Evolutionary conservation across 2,329 filamentous ascomycete species (phyloP).

Genomic region (Elsinoe fawcettii): DNA sequence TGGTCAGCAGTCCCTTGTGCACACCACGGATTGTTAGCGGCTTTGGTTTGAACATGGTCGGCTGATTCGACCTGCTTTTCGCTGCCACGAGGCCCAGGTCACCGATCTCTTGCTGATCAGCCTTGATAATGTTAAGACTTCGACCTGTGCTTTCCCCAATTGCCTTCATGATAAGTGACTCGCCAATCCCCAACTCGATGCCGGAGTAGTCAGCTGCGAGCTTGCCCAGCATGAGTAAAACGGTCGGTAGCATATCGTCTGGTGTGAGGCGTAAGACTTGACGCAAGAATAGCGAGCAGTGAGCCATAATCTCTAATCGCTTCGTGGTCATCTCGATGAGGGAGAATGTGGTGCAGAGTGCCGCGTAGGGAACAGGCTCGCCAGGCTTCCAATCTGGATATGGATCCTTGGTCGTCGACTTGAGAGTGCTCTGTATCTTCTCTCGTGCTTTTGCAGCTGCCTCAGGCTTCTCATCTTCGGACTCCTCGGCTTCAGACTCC

Average conservation of each 20-base stretch:
- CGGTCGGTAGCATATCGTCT: constrained; percentile 74
- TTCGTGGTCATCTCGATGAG: constrained; percentile 93
- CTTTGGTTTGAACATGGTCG: constrained; percentile 98
- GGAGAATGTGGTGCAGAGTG: constrained; percentile 88
- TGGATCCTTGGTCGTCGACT: constrained; percentile 62
- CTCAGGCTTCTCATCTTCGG: constrained; percentile 60
- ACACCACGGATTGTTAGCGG: constrained; percentile 78
- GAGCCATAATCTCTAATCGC: constrained; percentile 74
- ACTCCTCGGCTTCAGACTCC: constrained; percentile 34
- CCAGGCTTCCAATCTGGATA: constrained; percentile 93
- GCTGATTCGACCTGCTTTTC: constrained; percentile 89
- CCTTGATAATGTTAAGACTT: constrained; percentile 81
- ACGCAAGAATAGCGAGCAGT: constrained; percentile 83
- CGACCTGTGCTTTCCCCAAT: constrained; percentile 92
- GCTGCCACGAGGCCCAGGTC: constrained; percentile 91
- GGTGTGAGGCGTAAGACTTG: constrained; percentile 92
- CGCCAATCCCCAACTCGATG: constrained; percentile 95
- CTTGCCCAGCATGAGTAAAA: constrained; percentile 96
- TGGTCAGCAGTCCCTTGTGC: constrained; percentile 76
- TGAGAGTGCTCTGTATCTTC: constrained; percentile 70
- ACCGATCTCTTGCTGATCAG: constrained; percentile 92
- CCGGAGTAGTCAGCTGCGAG: constrained; percentile 93
- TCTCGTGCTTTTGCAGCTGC: constrained; percentile 66
- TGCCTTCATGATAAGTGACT: constrained; percentile 97
- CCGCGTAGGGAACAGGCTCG: constrained; percentile 85